Percentiles rank a stretch among this genome's conserved stretches.
These are phyloP conservation scores for Parasitella parasitica DNA, from an alignment of 371 early-diverging fungal species.

Conservation along the genomic window DNA sequence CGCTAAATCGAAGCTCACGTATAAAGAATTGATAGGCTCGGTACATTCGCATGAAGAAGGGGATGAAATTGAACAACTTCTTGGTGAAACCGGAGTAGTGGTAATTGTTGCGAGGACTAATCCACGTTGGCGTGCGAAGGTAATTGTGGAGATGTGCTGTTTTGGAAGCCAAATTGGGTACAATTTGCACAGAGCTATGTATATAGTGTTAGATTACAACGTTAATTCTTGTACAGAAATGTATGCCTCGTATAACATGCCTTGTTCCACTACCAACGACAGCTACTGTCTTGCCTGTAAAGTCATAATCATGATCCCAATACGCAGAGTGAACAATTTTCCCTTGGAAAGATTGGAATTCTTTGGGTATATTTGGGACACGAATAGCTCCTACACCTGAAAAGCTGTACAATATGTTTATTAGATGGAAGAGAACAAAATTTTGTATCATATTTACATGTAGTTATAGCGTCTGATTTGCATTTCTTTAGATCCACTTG, in stretches of 20 bases:
- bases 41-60: conserved; percentile 29
- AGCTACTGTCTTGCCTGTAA: conserved; percentile 51
- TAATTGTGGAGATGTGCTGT: conserved; percentile 42
- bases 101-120: conserved; percentile 30
- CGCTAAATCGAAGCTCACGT: neutral
- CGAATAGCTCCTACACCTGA: conserved; percentile 42
- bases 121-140: conserved; percentile 51
- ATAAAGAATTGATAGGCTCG: conserved; percentile 9
- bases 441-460: too few species aligned
- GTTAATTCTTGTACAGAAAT: too few species aligned
- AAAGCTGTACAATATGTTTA: neutral
- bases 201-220: neutral
- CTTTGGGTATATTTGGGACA: conserved; percentile 51
- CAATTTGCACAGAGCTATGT: conserved; percentile 47
- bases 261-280: conserved; percentile 58
- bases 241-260: too few species aligned
- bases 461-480: neutral
- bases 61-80: conserved; percentile 37
- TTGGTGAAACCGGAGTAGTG: conserved; percentile 28
- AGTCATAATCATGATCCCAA: conserved; percentile 49
- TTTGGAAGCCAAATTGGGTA: conserved; percentile 39
- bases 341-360: conserved; percentile 48
- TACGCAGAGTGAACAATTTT: conserved; percentile 49
- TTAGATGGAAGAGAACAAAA: too few species aligned
- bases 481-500: neutral